Percentiles rank a stretch among this genome's conserved stretches.
Evolutionary conservation across 108 stramenopile species (phyloP).

Genomic region (Phaeodactylum tricornutum): DNA sequence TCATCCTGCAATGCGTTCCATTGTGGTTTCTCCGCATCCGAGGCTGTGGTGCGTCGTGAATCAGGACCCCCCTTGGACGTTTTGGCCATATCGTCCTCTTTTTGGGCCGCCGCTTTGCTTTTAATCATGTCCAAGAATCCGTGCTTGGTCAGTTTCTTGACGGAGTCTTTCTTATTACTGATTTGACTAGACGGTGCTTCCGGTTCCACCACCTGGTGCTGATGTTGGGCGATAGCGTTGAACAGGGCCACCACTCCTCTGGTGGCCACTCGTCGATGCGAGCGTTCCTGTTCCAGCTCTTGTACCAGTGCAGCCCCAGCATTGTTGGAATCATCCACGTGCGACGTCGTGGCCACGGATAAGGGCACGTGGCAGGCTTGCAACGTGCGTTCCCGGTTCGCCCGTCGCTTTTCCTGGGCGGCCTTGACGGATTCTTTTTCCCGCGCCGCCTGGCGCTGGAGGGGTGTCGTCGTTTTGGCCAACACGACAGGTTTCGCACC

Average conservation of each 20-base stretch:
- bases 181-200: conserved; percentile 3
- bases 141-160: conserved; percentile 46
- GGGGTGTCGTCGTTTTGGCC: conserved; percentile 68
- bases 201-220: conserved; percentile 30
- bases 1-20: conserved; percentile 84
- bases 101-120: conserved; percentile 21
- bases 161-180: conserved; percentile 15
- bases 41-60: not conserved
- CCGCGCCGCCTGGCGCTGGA: conserved; percentile 56
- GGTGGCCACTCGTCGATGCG: conserved; percentile 79
- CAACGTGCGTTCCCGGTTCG: conserved; percentile 47
- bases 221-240: conserved; percentile 83
- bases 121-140: conserved; percentile 78
- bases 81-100: not conserved
- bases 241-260: conserved; percentile 85
- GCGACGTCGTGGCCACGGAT: conserved; percentile 49
- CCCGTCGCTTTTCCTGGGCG: conserved; percentile 36
- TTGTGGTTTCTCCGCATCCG: conserved; percentile 13
- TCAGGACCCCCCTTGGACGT: not conserved
- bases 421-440: conserved; percentile 47
- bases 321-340: conserved; percentile 6
- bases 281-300: conserved; percentile 71
- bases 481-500: conserved; percentile 27
- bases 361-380: conserved; percentile 66
- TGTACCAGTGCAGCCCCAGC: conserved; percentile 19